Conservation (phyloP, 163 green algal species). For the Trebouxiophyceae sp. region DNA sequence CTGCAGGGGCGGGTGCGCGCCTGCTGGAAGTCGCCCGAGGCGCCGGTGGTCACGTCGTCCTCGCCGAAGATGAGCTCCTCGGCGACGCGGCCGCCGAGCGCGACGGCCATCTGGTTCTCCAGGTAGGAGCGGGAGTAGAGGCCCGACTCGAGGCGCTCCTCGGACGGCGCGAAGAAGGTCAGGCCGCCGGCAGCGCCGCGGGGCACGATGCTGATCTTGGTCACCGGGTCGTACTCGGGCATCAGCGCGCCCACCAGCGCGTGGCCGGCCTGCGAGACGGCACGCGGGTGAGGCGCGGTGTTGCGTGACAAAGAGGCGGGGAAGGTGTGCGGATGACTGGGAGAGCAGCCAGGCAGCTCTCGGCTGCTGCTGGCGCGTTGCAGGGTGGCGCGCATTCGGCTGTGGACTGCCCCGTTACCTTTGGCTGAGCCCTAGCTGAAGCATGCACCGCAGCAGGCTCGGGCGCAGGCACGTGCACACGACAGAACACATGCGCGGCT, state of each 20-base stretch:
- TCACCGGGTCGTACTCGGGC: slow-evolving; percentile 98
- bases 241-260: slow-evolving; percentile 86
- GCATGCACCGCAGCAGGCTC: too few relatives aligned
- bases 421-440: too few relatives aligned
- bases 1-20: slow-evolving; percentile 13
- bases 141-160: slow-evolving; percentile 97
- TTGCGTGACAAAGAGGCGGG: too few relatives aligned
- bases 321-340: too few relatives aligned
- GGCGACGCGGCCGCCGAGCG: slow-evolving; percentile 92
- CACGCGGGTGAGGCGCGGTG: too few relatives aligned
- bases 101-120: slow-evolving; percentile 98
- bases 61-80: slow-evolving; percentile 99
- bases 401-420: too few relatives aligned
- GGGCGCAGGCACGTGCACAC: too few relatives aligned
- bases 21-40: slow-evolving; percentile 87
- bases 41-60: slow-evolving; percentile 95
- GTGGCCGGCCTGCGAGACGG: slow-evolving; percentile 59
- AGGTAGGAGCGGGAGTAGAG: slow-evolving; percentile 69
- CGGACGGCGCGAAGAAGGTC: slow-evolving; percentile 96
- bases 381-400: too few relatives aligned
- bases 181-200: slow-evolving; percentile 90
- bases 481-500: too few relatives aligned
- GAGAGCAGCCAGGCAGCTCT: too few relatives aligned
- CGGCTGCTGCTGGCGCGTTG: too few relatives aligned
- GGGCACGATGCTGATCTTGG: slow-evolving; percentile 99